Conservation (phyloP, 2,329 filamentous ascomycete genomes). For the Curvularia eragrostidis region DNA sequence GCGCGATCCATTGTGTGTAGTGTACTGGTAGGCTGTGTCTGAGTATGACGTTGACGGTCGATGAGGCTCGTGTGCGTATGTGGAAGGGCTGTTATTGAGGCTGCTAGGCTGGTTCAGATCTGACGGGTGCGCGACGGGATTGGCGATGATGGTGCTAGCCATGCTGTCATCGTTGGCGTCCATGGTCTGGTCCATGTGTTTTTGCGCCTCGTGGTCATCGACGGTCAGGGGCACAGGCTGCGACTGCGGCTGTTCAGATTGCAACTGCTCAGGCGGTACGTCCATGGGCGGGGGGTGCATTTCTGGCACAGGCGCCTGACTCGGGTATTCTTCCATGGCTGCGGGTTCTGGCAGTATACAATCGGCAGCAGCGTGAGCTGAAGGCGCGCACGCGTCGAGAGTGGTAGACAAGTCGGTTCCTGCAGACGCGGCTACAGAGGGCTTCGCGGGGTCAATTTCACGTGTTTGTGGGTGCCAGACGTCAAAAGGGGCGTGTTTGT, state of each 20-base stretch:
- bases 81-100: slow-evolving; percentile 32
- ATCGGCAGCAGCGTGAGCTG: slow-evolving; percentile 31
- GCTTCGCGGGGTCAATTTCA: background rate
- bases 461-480: background rate
- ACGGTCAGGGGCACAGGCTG: slow-evolving; percentile 7
- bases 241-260: slow-evolving; percentile 25
- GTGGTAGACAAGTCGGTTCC: background rate
- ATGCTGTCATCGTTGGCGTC: slow-evolving; percentile 55
- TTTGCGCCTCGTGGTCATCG: slow-evolving; percentile 36
- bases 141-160: slow-evolving; percentile 56
- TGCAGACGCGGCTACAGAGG: background rate
- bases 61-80: slow-evolving; percentile 52
- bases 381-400: slow-evolving; percentile 40
- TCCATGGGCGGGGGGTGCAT: slow-evolving; percentile 23
- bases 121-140: slow-evolving; percentile 45
- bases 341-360: slow-evolving; percentile 12
- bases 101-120: slow-evolving; percentile 47
- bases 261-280: slow-evolving; percentile 31
- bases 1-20: slow-evolving; percentile 45
- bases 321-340: slow-evolving; percentile 12
- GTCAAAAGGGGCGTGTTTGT: slow-evolving; percentile 5
- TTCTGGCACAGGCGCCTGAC: slow-evolving; percentile 22
- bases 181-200: slow-evolving; percentile 46
- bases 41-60: slow-evolving; percentile 63
- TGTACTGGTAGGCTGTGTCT: slow-evolving; percentile 56